A percentile compares a stretch with the other conserved stretches of the same genome.
Evolutionary conservation across 176 grass and related monocot species (phyloP).

Genomic region (Oryza coarctata): DNA sequence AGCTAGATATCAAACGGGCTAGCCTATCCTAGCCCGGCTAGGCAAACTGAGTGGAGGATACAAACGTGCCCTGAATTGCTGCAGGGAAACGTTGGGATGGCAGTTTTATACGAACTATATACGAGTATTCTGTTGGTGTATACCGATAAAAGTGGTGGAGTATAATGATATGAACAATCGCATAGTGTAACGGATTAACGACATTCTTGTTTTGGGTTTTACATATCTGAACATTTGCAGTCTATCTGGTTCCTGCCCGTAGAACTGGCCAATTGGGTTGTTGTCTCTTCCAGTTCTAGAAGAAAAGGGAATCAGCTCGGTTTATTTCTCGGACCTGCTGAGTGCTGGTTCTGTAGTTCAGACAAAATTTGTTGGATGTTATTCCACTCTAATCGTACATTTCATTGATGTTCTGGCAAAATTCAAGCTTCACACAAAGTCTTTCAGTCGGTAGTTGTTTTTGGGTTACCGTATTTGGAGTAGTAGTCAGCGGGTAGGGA

Average conservation of each 20-base stretch:
- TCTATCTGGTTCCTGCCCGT: neutral
- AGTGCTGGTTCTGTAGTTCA: neutral
- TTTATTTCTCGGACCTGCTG: neutral
- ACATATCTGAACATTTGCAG: neutral
- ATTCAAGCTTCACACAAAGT: neutral
- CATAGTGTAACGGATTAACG: neutral
- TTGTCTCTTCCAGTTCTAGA: neutral
- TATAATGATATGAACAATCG: neutral
- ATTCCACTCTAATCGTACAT: neutral
- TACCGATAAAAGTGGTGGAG: neutral
- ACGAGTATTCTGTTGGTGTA: constrained; percentile 22
- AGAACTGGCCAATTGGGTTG: neutral
- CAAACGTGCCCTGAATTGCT: neutral
- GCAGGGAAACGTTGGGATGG: neutral
- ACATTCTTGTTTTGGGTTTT: neutral
- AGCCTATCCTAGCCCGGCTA: too few relatives aligned
- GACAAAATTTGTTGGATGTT: neutral
- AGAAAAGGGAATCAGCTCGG: neutral
- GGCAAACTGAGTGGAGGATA: too few relatives aligned
- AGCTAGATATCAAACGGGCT: too few relatives aligned
- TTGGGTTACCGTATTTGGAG: neutral
- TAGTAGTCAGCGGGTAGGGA: too few relatives aligned
- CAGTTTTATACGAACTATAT: constrained; percentile 13
- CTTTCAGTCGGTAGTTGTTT: neutral
- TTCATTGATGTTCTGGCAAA: neutral